These are phyloP conservation scores for Phytophthora sojae DNA, from an alignment of 352 stramenopile species.

Conservation along the genomic window DNA sequence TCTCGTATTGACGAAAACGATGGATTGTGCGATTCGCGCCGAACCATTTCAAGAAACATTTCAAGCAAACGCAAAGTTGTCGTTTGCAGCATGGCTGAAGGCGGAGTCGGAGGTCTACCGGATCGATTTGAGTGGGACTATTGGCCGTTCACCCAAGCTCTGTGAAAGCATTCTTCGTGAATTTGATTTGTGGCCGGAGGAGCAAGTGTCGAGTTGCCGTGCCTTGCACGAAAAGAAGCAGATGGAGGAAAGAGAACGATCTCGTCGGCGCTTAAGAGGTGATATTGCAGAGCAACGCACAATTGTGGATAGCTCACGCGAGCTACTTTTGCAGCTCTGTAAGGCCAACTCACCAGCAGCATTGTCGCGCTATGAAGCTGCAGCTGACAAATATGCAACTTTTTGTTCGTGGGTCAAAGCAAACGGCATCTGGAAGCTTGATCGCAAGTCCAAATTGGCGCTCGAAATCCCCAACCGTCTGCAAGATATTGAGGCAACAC, in stretches of 20 bases:
- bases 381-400: neutral
- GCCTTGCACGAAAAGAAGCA: neutral
- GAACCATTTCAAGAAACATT: neutral
- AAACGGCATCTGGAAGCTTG: neutral
- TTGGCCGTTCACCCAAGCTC: neutral
- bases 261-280: neutral
- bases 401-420: neutral
- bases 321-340: neutral
- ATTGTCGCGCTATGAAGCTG: neutral
- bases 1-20: neutral
- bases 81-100: neutral
- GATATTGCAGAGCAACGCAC: neutral
- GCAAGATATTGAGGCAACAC: neutral
- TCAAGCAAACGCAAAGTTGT: neutral
- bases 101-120: neutral
- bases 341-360: too few relatives aligned
- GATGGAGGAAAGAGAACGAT: neutral
- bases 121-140: neutral
- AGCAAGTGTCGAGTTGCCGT: neutral
- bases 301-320: neutral
- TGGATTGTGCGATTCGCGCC: neutral
- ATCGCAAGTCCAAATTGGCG: neutral
- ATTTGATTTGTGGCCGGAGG: neutral
- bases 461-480: neutral
- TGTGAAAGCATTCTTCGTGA: neutral